Evolutionary conservation across 495 filamentous ascomycete species (phyloP), one percentile per base, ranked within the genome.

Genomic region (Aspergillus saccharolyticus): DNA sequence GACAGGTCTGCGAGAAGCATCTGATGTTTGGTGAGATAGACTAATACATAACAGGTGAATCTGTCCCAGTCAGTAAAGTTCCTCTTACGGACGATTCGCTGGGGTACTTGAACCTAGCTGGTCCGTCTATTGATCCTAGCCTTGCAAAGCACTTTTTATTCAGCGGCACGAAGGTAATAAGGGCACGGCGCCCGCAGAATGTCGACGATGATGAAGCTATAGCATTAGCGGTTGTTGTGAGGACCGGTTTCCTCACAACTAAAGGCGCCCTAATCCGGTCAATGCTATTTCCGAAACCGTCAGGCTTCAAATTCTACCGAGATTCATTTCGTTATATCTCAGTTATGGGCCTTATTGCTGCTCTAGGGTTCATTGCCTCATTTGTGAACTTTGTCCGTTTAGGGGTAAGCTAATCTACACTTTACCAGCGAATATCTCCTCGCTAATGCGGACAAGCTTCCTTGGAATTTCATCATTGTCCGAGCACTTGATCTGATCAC

Each of bases 241-340:
- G 94, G 60, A 97, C 91, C 1, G 95, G 95, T 10, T 99, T 99
- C 66, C 91, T 92, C 69, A 97, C 95, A 2, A 97, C 95, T 4
- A 99, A 97, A 67, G 95, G 95, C 28, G 89, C 94, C 33, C 75
- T 99, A 12, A 91, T 99, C 58, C 89, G 95, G 20, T 97, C 95
- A 1, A 99, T 99, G 92, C 85, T 99, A 25, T 97, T 99, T 67
- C 95, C 95, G 0, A 97, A 97, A 64, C 95, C 95, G 0, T 95
- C 92, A 20, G 92, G 91, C 1, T 97, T 99, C 80, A 97, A 94
- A 63, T 97, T 99, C 66, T 97, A 99, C 66, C 81, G 90, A 17
- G 95, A 99, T 67, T 97, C 95, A 4, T 99, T 99, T 66, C 85
- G 91, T 21, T 99, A 97, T 66, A 97, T 99, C 58, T 91, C 89